A percentile compares a stretch with the other conserved stretches of the same genome.
phyloP scores from a whole-genome alignment of 352 stramenopile species.

The Peronosclerospora sorghi region DNA sequence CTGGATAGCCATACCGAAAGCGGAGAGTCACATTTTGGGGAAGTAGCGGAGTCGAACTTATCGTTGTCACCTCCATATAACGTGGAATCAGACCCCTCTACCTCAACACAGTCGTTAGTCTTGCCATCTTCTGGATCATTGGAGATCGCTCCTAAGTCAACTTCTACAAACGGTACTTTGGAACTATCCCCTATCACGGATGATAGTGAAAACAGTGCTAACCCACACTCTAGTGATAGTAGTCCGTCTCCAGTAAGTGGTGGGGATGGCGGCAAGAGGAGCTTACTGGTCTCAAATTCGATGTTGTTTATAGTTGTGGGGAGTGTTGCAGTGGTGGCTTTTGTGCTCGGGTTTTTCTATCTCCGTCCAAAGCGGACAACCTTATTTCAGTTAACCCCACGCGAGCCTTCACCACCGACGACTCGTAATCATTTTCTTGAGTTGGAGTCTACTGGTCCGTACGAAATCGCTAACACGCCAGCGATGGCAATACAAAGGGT shows the following conservation, averaged over 20 bases:
- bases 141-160: slow-evolving; percentile 4
- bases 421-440: slow-evolving; percentile 13
- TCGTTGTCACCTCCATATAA: slow-evolving; percentile 6
- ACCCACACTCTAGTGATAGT: slow-evolving; percentile 8
- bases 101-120: slow-evolving; percentile 1
- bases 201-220: slow-evolving; percentile 11
- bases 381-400: slow-evolving; percentile 13
- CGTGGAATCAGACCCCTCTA: not conserved
- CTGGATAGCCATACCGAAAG: slow-evolving; percentile 3
- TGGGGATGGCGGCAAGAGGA: slow-evolving; percentile 3
- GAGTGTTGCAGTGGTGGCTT: slow-evolving; percentile 13
- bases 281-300: slow-evolving; percentile 10
- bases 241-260: slow-evolving; percentile 11
- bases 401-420: slow-evolving; percentile 10
- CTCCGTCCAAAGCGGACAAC: slow-evolving; percentile 18
- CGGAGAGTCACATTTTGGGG: slow-evolving; percentile 2
- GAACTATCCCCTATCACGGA: slow-evolving; percentile 21
- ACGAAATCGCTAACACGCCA: slow-evolving; percentile 24
- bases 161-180: slow-evolving; percentile 12
- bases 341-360: slow-evolving; percentile 24
- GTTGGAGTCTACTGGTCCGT: slow-evolving; percentile 13
- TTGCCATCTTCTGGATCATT: slow-evolving; percentile 6
- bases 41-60: slow-evolving; percentile 1
- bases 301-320: slow-evolving; percentile 28
- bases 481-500: slow-evolving; percentile 1